Evolutionary conservation across 768 basidiomycete genomes (phyloP).

Genomic region (Paxillus involutus): DNA sequence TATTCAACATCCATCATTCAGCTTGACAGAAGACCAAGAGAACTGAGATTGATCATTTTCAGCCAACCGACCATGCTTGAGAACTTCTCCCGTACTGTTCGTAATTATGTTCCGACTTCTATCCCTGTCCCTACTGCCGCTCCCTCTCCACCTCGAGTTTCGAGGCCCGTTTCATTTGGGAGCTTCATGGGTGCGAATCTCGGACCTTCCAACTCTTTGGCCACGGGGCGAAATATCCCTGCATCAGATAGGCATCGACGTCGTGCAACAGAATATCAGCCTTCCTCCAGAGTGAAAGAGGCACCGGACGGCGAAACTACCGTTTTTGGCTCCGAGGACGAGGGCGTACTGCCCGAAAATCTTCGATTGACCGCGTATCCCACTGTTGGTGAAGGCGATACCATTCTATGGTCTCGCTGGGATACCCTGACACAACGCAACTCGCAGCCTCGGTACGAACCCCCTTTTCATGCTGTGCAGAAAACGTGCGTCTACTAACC

Average conservation of each 20-base stretch:
- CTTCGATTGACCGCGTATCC: slow-evolving; percentile 26
- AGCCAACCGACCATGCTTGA: slow-evolving; percentile 54
- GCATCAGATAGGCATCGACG: slow-evolving; percentile 10
- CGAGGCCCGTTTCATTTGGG: slow-evolving; percentile 48
- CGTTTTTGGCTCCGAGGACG: slow-evolving; percentile 23
- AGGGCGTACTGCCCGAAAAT: slow-evolving; percentile 13
- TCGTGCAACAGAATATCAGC: slow-evolving; percentile 9
- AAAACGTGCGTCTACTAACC: slow-evolving; percentile 7
- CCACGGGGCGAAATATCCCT: slow-evolving; percentile 10
- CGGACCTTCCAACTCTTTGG: slow-evolving; percentile 10
- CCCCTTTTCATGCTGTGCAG: not conserved
- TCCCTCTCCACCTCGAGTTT: slow-evolving; percentile 50
- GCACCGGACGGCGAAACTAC: slow-evolving; percentile 12
- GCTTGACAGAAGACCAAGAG: not conserved
- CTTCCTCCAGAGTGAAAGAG: slow-evolving; percentile 4
- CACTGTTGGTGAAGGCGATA: slow-evolving; percentile 30
- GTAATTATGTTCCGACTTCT: slow-evolving; percentile 53
- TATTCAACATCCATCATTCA: not conserved
- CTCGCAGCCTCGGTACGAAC: slow-evolving; percentile 19
- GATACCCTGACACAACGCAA: slow-evolving; percentile 22
- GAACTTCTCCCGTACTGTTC: slow-evolving; percentile 51
- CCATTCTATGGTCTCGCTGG: slow-evolving; percentile 34
- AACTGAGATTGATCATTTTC: slow-evolving; percentile 16
- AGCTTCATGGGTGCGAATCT: slow-evolving; percentile 36
- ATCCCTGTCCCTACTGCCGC: slow-evolving; percentile 48